Percentiles rank a stretch among this genome's conserved stretches.
Evolutionary conservation across 257 asterid species (phyloP).

Genomic region (Gynochthodes officinalis): DNA sequence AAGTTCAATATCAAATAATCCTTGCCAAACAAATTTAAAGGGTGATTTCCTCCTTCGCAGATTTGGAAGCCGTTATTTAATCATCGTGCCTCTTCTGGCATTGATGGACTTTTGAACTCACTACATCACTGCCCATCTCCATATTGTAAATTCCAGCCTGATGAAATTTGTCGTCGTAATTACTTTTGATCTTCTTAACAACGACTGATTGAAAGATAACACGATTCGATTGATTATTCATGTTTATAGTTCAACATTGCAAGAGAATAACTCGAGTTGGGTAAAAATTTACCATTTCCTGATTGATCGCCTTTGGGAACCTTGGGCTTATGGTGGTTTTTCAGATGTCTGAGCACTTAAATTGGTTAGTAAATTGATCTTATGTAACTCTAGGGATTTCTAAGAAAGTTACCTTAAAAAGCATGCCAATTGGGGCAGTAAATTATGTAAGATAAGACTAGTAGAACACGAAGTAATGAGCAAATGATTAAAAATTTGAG

Average conservation of each 20-base stretch:
- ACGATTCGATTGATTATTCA: not conserved
- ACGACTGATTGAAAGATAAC: not conserved
- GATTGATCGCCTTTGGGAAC: not conserved
- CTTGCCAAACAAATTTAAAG: not conserved
- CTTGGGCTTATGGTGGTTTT: not conserved
- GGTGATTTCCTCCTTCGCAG: too few relatives aligned
- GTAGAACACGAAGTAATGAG: not conserved
- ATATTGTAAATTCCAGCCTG: slow-evolving; percentile 1
- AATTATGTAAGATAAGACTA: not conserved
- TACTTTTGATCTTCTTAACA: not conserved
- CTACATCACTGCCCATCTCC: not conserved
- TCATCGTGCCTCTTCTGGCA: not conserved
- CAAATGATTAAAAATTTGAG: not conserved
- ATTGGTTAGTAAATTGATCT: not conserved
- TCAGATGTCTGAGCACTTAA: too few relatives aligned
- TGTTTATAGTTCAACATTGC: not conserved
- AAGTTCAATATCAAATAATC: not conserved
- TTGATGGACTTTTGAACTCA: not conserved
- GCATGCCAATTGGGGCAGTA: not conserved
- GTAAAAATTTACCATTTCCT: not conserved
- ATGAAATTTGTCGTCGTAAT: not conserved
- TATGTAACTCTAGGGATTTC: too few relatives aligned
- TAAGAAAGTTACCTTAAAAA: not conserved
- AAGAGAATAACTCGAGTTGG: not conserved
- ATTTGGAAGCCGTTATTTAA: not conserved